Evolutionary conservation across 257 asterid species (phyloP).

Genomic region (Solanum chilense): DNA sequence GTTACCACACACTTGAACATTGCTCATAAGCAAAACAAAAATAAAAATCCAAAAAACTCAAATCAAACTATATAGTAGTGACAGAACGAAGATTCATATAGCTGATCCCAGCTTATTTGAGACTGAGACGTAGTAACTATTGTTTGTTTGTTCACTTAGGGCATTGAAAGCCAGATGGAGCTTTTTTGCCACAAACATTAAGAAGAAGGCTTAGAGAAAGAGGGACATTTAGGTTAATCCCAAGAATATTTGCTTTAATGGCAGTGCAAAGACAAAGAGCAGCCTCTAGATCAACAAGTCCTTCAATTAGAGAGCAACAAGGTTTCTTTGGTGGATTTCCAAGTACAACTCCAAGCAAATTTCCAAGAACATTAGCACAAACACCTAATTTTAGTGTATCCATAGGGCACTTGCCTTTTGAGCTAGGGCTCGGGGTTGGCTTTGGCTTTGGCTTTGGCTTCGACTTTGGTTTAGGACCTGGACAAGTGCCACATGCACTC

Average conservation of each 20-base stretch:
- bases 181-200: slow-evolving; percentile 35
- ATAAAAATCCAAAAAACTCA: background rate
- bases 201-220: slow-evolving; percentile 41
- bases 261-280: slow-evolving; percentile 65
- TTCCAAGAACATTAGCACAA: slow-evolving; percentile 38
- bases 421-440: slow-evolving; percentile 13
- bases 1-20: background rate
- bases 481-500: slow-evolving; percentile 39
- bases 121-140: background rate
- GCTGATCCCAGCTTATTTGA: background rate
- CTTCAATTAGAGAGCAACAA: slow-evolving; percentile 40
- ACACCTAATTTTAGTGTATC: slow-evolving; percentile 51
- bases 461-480: slow-evolving; percentile 8
- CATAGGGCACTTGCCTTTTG: slow-evolving; percentile 32
- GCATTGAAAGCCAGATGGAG: slow-evolving; percentile 40
- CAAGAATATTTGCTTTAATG: slow-evolving; percentile 44
- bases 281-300: slow-evolving; percentile 41
- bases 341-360: slow-evolving; percentile 17
- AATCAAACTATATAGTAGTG: background rate
- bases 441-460: slow-evolving; percentile 24
- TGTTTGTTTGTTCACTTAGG: slow-evolving; percentile 3
- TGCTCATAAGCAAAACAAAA: background rate
- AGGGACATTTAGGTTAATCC: slow-evolving; percentile 48
- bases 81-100: background rate
- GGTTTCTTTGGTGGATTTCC: slow-evolving; percentile 39